Base-by-base conservation (phyloP, 2,329 filamentous ascomycete genomes). In the Fusarium cyanostomum region DNA sequence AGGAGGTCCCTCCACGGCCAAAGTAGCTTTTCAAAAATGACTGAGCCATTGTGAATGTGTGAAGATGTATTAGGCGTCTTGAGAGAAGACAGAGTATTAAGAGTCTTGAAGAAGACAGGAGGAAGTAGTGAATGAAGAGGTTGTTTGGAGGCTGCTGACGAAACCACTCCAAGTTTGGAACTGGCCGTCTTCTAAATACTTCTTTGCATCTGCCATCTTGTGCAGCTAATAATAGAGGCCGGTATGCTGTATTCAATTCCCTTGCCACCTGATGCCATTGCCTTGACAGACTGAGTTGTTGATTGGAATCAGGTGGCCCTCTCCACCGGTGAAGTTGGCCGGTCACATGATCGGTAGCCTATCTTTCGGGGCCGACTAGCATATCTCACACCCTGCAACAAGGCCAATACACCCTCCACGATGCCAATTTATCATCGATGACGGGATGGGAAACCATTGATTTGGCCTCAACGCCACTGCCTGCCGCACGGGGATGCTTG, bases 1-100 rank as follows among this genome's bases (percentile, higher is more conserved):
- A 24, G 42, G 55, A 7, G 44, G 61, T 33, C 13, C 56, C 59
- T n/a, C 74, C 74, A 34, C 78, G 66, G 49, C 78, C 77, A 52
- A 82, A 74, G 60, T 77, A 80, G 59, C 64, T 73, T 59, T 74
- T 77, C 37, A 75, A 64, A 28, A 74, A 71, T 18, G 71, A 71
- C 15, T 62, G 61, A 33, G 62, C 57, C 69, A 74, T 73, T 57
- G 53, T 65, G 37, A 52, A 21, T 51, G 51, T 56, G 26, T 43
- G 41, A 44, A 38, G 42, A 37, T 54, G 34, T 39, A 37, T 42
- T 43, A 21, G 38, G 18, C 53, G 38, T 51, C 50, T 59, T 61
- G 24, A 31, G 10, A 51, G 41, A 31, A 41, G 62, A 51, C 52
- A 31, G 34, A 15, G 24, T 43, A 38, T 26, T 50, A 27, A 55